These are phyloP conservation scores for Phytophthora vignae DNA, from an alignment of 352 stramenopile species.

Conservation along the genomic window DNA sequence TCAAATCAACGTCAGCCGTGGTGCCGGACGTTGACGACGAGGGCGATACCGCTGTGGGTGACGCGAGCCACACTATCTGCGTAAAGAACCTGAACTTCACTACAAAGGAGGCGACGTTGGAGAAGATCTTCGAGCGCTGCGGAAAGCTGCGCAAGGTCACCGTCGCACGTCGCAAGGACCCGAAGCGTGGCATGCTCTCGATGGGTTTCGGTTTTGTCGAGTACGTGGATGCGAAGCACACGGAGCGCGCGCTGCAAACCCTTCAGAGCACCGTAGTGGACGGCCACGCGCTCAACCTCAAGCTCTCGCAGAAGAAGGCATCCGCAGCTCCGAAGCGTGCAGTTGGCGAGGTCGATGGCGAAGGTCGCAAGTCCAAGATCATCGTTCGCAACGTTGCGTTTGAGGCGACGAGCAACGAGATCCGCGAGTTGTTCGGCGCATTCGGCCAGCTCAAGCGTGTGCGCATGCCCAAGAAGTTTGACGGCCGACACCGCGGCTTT, in stretches of 20 bases:
- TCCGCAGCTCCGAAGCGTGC: slow-evolving; percentile 51
- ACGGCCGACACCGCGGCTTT: slow-evolving; percentile 97
- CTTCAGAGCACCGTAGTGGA: slow-evolving; percentile 92
- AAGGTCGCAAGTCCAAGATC: slow-evolving; percentile 93
- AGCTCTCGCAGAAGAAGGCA: slow-evolving; percentile 93
- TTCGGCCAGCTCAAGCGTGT: slow-evolving; percentile 98
- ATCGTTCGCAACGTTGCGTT: slow-evolving; percentile 99
- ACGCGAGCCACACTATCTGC: slow-evolving; percentile 92
- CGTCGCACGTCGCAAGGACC: slow-evolving; percentile 85
- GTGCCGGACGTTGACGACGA: slow-evolving; percentile 71
- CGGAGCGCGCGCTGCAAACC: slow-evolving; percentile 82
- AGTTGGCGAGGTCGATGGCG: slow-evolving; percentile 39
- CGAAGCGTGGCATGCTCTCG: slow-evolving; percentile 88
- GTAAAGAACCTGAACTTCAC: slow-evolving; percentile 99
- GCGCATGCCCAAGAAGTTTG: slow-evolving; percentile 99
- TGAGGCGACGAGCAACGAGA: slow-evolving; percentile 96
- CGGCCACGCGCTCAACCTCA: slow-evolving; percentile 95
- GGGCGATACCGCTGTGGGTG: slow-evolving; percentile 67
- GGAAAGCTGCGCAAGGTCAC: slow-evolving; percentile 88
- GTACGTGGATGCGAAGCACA: slow-evolving; percentile 90
- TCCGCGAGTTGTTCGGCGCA: slow-evolving; percentile 96
- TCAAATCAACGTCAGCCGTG: slow-evolving; percentile 57
- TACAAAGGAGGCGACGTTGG: slow-evolving; percentile 92
- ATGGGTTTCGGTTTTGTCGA: slow-evolving; percentile 99
- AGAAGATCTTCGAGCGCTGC: slow-evolving; percentile 73